Evolutionary conservation across 768 basidiomycete species (phyloP).

Genomic region (Amanita muscaria): DNA sequence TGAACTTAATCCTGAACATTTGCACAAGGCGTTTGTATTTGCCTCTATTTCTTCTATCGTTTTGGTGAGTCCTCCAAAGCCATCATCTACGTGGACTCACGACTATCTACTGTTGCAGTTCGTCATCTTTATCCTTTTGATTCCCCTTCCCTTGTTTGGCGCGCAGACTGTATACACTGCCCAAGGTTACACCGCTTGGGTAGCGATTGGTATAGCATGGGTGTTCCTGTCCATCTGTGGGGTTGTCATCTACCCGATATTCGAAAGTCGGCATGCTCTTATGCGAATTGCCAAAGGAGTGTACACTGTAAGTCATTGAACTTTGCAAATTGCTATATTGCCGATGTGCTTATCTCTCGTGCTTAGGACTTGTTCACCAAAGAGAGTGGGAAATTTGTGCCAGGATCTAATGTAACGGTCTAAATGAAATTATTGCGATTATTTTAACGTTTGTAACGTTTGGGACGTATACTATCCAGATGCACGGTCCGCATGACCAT

Average conservation of each 20-base stretch:
- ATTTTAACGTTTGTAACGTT: too few relatives aligned
- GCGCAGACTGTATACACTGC: conserved; percentile 63
- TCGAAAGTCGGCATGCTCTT: conserved; percentile 70
- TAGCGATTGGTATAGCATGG: conserved; percentile 78
- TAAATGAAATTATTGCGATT: too few relatives aligned
- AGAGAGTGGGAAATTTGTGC: conserved; percentile 24
- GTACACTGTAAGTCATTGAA: conserved; percentile 41
- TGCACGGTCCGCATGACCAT: too few relatives aligned
- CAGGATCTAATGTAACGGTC: background rate
- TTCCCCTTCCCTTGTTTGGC: conserved; percentile 85
- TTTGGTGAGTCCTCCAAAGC: conserved; percentile 43
- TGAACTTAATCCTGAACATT: conserved; percentile 55
- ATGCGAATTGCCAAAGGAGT: conserved; percentile 49
- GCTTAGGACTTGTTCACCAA: conserved; percentile 27
- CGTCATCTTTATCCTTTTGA: conserved; percentile 56
- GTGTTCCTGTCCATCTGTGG: conserved; percentile 65
- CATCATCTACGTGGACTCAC: background rate
- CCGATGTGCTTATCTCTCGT: background rate
- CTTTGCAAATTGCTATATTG: background rate
- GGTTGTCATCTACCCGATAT: conserved; percentile 82
- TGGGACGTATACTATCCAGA: too few relatives aligned
- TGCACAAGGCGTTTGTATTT: conserved; percentile 73
- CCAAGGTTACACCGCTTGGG: conserved; percentile 68
- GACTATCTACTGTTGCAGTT: conserved; percentile 30
- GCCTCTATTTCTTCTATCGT: conserved; percentile 66